These are phyloP conservation scores for Astraeus odoratus DNA, from an alignment of 768 basidiomycete species.

Conservation along the genomic window DNA sequence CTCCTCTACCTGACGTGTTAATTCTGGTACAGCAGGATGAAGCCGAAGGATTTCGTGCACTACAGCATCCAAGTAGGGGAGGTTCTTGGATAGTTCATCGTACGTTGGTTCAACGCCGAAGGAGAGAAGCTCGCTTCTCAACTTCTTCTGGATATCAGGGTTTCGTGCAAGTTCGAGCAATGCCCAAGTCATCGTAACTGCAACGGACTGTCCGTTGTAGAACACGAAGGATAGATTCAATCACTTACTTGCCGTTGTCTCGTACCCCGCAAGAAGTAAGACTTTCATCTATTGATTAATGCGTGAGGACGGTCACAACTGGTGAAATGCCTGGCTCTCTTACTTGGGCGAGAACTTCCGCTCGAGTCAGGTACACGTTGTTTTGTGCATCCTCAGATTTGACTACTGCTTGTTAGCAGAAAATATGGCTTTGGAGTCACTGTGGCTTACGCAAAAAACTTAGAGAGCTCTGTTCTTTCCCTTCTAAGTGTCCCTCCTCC, in stretches of 20 bases:
- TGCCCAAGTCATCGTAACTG: constrained; percentile 35
- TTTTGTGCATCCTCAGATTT: constrained; percentile 25
- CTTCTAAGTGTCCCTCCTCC: constrained; percentile 15
- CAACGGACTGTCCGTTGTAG: neutral
- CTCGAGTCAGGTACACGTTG: constrained; percentile 17
- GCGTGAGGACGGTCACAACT: neutral
- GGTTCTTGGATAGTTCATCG: constrained; percentile 40
- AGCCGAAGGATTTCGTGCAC: constrained; percentile 39
- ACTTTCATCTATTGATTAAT: constrained; percentile 11
- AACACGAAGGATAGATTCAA: neutral
- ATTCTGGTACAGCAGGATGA: constrained; percentile 31
- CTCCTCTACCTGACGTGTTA: constrained; percentile 8
- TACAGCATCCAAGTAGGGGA: constrained; percentile 51
- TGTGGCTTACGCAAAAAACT: constrained; percentile 16
- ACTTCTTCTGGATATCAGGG: constrained; percentile 37
- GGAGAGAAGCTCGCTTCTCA: constrained; percentile 42
- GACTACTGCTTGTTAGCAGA: constrained; percentile 17
- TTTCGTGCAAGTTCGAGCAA: constrained; percentile 46
- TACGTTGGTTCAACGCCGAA: constrained; percentile 43
- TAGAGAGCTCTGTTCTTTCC: constrained; percentile 19
- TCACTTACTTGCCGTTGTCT: constrained; percentile 14
- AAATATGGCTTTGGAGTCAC: constrained; percentile 14
- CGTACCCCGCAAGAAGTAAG: constrained; percentile 16
- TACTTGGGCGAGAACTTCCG: constrained; percentile 24
- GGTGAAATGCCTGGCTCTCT: neutral